phyloP scores from a whole-genome alignment of 2,329 filamentous ascomycete genomes.

The Colletotrichum phormii region DNA sequence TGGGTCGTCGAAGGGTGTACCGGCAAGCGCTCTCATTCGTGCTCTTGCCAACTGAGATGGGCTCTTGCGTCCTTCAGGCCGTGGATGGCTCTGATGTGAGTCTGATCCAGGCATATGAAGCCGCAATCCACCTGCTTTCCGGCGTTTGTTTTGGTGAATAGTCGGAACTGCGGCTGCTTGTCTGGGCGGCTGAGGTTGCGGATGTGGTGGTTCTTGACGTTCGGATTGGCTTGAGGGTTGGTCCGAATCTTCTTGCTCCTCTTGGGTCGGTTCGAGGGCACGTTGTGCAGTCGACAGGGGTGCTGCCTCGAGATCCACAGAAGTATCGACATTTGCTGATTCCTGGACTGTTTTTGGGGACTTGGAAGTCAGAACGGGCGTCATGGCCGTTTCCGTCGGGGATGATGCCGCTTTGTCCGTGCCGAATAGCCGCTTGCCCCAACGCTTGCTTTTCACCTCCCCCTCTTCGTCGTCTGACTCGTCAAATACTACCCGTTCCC shows the following conservation, averaged over 20 bases:
- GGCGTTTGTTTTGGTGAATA: constrained; percentile 21
- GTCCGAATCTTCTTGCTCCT: constrained; percentile 34
- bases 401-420: constrained; percentile 30
- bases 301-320: constrained; percentile 18
- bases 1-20: constrained; percentile 56
- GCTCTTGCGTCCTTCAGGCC: constrained; percentile 49
- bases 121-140: constrained; percentile 23
- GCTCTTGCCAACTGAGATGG: constrained; percentile 57
- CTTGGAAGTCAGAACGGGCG: constrained; percentile 24
- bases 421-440: constrained; percentile 50
- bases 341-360: constrained; percentile 21
- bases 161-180: constrained; percentile 7
- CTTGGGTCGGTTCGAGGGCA: constrained; percentile 33
- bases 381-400: constrained; percentile 32
- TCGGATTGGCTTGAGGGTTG: constrained; percentile 19
- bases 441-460: constrained; percentile 50
- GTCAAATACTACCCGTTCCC: constrained; percentile 62
- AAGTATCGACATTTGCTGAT: not conserved
- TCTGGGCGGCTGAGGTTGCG: constrained; percentile 10
- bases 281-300: constrained; percentile 2
- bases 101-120: constrained; percentile 22
- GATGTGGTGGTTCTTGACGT: not conserved
- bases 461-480: constrained; percentile 46
- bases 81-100: constrained; percentile 9
- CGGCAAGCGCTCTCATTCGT: constrained; percentile 57